Evolutionary conservation across 805 yeast species (phyloP).

Genomic region (Pichia sporocuriosa): DNA sequence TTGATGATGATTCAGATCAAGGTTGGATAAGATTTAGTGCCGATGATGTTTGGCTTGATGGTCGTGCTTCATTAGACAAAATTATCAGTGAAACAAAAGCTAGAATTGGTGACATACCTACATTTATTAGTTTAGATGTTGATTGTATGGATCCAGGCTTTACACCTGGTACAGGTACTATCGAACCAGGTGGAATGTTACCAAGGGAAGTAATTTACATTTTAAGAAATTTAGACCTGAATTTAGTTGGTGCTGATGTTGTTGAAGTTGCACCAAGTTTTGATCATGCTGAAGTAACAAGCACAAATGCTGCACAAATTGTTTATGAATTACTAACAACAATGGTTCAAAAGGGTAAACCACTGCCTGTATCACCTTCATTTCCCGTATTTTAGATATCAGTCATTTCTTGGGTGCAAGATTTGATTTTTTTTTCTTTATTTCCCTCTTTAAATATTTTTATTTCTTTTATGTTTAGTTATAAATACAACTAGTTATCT

Average conservation of each 20-base stretch:
- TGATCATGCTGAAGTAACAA: conserved; percentile 59
- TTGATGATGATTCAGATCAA: conserved; percentile 57
- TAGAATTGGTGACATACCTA: conserved; percentile 54
- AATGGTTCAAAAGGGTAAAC: conserved; percentile 54
- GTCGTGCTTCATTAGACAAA: conserved; percentile 40
- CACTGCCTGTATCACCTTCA: conserved; percentile 16
- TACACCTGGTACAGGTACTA: conserved; percentile 54
- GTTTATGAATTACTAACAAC: conserved; percentile 65
- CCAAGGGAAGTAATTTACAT: conserved; percentile 48
- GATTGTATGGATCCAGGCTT: conserved; percentile 55
- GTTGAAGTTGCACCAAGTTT: conserved; percentile 59
- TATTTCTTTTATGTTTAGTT: not conserved
- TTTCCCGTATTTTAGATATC: no score
- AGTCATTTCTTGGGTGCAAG: not conserved
- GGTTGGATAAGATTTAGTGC: conserved; percentile 65
- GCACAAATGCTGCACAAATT: conserved; percentile 64
- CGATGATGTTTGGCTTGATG: conserved; percentile 67
- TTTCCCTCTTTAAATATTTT: not conserved
- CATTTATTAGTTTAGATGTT: conserved; percentile 73
- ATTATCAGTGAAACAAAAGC: conserved; percentile 47
- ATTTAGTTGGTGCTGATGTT: conserved; percentile 49
- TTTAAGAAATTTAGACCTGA: conserved; percentile 40
- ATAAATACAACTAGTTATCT: conserved; percentile 7
- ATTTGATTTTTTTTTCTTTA: not conserved
- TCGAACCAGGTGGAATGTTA: conserved; percentile 53